Percentiles rank a stretch among this genome's conserved stretches.
Conservation (phyloP, 768 basidiomycete species). For the Kwoniella sp. region DNA sequence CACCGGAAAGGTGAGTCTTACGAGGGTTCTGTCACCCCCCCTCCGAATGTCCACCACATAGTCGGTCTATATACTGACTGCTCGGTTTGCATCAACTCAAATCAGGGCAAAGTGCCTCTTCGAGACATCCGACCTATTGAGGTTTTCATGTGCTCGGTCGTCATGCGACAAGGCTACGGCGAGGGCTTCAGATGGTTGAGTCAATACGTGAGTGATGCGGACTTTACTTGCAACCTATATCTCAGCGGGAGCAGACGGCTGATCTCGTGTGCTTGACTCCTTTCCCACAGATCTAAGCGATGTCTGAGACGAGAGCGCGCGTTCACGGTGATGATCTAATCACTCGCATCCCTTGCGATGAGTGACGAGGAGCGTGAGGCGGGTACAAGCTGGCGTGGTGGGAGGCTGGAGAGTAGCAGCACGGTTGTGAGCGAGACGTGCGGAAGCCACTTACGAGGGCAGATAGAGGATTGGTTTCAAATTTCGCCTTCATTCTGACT, state of each 20-base stretch:
- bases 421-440: too few species aligned
- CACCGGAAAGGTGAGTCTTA: slow-evolving; percentile 93
- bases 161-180: slow-evolving; percentile 97
- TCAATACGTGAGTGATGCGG: slow-evolving; percentile 75
- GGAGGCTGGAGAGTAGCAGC: too few species aligned
- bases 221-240: slow-evolving; percentile 1
- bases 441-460: background rate
- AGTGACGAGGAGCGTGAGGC: background rate
- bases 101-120: slow-evolving; percentile 92
- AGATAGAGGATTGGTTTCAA: background rate
- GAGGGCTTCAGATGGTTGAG: slow-evolving; percentile 99
- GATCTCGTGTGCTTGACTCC: background rate
- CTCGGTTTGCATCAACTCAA: background rate
- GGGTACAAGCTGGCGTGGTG: too few species aligned
- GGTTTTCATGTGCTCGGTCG: slow-evolving; percentile 99
- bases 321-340: too few species aligned
- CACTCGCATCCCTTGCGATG: background rate
- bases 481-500: background rate
- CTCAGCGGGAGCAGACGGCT: background rate
- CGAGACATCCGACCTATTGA: slow-evolving; percentile 97
- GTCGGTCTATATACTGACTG: too few species aligned
- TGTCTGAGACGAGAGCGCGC: background rate
- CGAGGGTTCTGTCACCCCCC: too few species aligned
- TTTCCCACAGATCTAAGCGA: slow-evolving; percentile 2
- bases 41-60: too few species aligned